A percentile compares a stretch with the other conserved stretches of the same genome.
Evolutionary conservation across 169 alveolate genomes (phyloP).

Genomic region (Plasmodium gonderi): DNA sequence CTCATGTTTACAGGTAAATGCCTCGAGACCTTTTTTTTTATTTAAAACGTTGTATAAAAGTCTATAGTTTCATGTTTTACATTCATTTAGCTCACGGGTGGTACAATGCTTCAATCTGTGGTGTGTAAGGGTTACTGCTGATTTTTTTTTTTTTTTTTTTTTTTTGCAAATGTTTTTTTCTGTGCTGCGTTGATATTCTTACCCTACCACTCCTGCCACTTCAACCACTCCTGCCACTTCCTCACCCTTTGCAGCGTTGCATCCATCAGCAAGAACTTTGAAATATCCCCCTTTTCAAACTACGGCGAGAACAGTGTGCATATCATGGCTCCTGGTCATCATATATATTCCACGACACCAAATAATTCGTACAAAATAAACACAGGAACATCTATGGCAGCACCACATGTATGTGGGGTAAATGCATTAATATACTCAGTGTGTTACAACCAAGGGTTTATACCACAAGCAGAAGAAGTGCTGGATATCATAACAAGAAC

Average conservation of each 20-base stretch:
- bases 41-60: too few relatives aligned
- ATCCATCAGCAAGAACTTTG: slow-evolving; percentile 39
- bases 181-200: too few relatives aligned
- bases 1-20: slow-evolving; percentile 53
- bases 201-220: too few relatives aligned
- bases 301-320: slow-evolving; percentile 75
- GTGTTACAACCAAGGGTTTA: slow-evolving; percentile 25
- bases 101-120: too few relatives aligned
- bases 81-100: too few relatives aligned
- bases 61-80: too few relatives aligned
- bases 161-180: not conserved
- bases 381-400: slow-evolving; percentile 80
- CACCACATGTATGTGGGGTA: slow-evolving; percentile 79
- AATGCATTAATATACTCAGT: slow-evolving; percentile 73
- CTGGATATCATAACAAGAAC: slow-evolving; percentile 57
- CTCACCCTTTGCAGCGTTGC: slow-evolving; percentile 48
- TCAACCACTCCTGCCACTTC: not conserved
- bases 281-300: slow-evolving; percentile 73
- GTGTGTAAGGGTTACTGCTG: too few relatives aligned
- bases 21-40: too few relatives aligned
- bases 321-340: slow-evolving; percentile 77
- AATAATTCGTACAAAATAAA: slow-evolving; percentile 64
- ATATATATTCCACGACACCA: slow-evolving; percentile 69
- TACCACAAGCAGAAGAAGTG: slow-evolving; percentile 64
- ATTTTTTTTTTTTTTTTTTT: too few relatives aligned